Evolutionary conservation across 805 yeast genomes (phyloP), one percentile per base, ranked within the genome.

Genomic region (Starmerella stellata): DNA sequence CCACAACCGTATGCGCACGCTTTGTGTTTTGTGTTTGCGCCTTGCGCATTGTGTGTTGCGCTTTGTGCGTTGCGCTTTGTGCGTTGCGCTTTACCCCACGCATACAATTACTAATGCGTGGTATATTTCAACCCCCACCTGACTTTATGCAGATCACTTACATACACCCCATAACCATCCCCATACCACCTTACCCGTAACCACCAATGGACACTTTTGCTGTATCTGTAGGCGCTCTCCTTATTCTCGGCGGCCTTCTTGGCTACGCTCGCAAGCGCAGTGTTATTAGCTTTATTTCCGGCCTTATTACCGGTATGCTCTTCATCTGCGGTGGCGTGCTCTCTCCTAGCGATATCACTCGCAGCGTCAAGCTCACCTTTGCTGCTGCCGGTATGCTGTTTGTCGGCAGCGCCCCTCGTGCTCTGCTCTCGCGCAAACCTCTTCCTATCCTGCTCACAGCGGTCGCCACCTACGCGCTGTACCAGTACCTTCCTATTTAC

Each of bases 151-250:
- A n/a, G n/a, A n/a, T n/a, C n/a, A n/a, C n/a, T n/a, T n/a, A n/a
- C n/a, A n/a, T n/a, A n/a, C n/a, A n/a, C n/a, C n/a, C n/a, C n/a
- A n/a, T n/a, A n/a, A n/a, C n/a, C n/a, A n/a, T n/a, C n/a, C n/a
- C n/a, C n/a, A n/a, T n/a, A n/a, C n/a, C n/a, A n/a, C n/a, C n/a
- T n/a, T n/a, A n/a, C n/a, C n/a, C n/a, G n/a, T n/a, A n/a, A n/a
- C n/a, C n/a, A n/a, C n/a, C n/a, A n/a, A 46, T 50, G 90, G 92
- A 79, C 61, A 90, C 78, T 55, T 85, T 83, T 40, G 73, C 81
- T 38, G 71, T 64, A 49, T 74, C 85, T 17, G 65, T 78, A 49
- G 71, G 82, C 19, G 79, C 74, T 13, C 67, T 78, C 45, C 65
- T 78, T 50, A 65, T 75, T 39, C 55, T 70, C 38, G 90, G 90